Conservation (phyloP, 1,284 basidiomycete genomes). For the Taiwanofungus camphoratus region DNA sequence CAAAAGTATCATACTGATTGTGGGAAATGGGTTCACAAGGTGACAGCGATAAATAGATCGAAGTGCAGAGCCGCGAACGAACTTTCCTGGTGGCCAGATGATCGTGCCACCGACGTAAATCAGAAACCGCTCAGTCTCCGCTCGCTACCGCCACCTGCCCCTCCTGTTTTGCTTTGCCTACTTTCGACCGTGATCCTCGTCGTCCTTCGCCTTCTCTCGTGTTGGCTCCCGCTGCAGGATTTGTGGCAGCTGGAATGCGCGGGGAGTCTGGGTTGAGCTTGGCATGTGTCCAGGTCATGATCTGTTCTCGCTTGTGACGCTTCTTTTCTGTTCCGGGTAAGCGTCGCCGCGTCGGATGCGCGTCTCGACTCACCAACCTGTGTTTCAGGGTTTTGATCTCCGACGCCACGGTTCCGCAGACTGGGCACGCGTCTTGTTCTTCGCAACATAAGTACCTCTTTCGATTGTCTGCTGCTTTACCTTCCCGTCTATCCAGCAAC, state of each 20-base stretch:
- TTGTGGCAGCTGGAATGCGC: neutral
- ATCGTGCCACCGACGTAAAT: too few relatives aligned
- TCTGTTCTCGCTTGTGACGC: conserved; percentile 17
- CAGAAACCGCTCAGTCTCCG: conserved; percentile 5
- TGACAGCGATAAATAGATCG: conserved; percentile 18
- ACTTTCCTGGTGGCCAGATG: too few relatives aligned
- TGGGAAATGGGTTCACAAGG: conserved; percentile 23
- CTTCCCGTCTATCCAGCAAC: too few relatives aligned
- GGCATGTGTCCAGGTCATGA: conserved; percentile 10
- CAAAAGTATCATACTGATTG: conserved; percentile 14
- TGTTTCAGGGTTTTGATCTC: conserved; percentile 4
- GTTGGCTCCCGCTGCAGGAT: too few relatives aligned
- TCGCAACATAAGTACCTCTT: neutral
- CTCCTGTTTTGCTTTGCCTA: neutral
- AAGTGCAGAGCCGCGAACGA: too few relatives aligned
- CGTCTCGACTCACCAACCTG: conserved; percentile 16
- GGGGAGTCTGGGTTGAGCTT: conserved; percentile 1
- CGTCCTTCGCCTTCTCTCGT: too few relatives aligned
- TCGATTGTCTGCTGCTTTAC: too few relatives aligned
- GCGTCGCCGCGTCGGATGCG: conserved; percentile 16
- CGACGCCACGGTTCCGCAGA: conserved; percentile 4
- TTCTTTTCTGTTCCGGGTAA: conserved; percentile 23
- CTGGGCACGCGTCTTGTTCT: conserved; percentile 3
- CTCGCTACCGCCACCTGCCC: neutral
- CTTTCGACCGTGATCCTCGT: too few relatives aligned